phyloP scores from a whole-genome alignment of 1,284 basidiomycete species.

The Cryptococcus jaspeensis region DNA sequence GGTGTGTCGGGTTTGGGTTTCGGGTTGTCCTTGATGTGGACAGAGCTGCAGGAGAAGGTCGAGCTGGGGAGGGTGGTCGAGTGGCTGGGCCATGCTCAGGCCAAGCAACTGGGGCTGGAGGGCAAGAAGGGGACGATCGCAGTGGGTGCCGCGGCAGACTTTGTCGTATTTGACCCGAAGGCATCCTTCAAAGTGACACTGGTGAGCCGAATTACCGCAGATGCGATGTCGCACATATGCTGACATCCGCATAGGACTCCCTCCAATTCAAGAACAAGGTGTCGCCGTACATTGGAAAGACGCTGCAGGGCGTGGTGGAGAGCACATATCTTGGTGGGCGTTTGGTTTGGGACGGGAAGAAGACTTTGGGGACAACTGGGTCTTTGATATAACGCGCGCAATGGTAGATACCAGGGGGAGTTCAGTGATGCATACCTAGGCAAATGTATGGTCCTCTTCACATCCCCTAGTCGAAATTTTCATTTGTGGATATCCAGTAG shows the following conservation, averaged over 20 bases:
- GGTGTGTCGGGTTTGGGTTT: constrained; percentile 85
- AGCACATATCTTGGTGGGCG: constrained; percentile 73
- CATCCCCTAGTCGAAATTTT: no score
- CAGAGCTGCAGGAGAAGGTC: constrained; percentile 60
- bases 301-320: constrained; percentile 61
- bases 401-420: background rate
- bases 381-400: constrained; percentile 1
- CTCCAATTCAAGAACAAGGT: constrained; percentile 90
- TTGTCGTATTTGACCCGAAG: constrained; percentile 77
- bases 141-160: constrained; percentile 76
- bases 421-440: background rate
- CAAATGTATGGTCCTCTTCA: no score
- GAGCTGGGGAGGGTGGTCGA: constrained; percentile 63
- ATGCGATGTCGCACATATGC: background rate
- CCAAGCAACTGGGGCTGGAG: constrained; percentile 71
- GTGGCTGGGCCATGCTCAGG: constrained; percentile 71
- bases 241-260: constrained; percentile 51
- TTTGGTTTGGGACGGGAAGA: constrained; percentile 60
- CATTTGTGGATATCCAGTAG: no score
- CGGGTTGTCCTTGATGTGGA: constrained; percentile 81
- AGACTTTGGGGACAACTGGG: background rate
- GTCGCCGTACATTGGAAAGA: constrained; percentile 77
- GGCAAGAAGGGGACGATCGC: constrained; percentile 67
- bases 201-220: constrained; percentile 53
- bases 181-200: constrained; percentile 57